Evolutionary conservation across 352 stramenopile species (phyloP).

Genomic region (Elongisporangium prolatum): DNA sequence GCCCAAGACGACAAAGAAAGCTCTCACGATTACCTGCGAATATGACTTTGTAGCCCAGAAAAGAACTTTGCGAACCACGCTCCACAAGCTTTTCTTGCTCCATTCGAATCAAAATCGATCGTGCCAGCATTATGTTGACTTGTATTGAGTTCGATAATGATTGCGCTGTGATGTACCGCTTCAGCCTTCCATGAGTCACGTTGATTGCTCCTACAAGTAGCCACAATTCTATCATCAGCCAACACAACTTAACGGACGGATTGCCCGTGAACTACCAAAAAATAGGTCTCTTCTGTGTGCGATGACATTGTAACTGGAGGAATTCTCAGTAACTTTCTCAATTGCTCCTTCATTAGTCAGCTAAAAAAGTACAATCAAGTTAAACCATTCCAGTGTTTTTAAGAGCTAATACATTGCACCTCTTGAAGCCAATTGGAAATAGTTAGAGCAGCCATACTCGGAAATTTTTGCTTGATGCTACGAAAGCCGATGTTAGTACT

Average conservation of each 20-base stretch:
- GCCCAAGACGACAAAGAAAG: no score
- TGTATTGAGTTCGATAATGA: constrained; percentile 13
- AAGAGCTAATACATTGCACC: constrained; percentile 4
- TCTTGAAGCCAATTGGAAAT: constrained; percentile 11
- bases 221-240: background rate
- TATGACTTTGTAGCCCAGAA: constrained; percentile 18
- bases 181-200: constrained; percentile 27
- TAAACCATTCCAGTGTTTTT: no score
- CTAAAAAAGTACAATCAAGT: no score
- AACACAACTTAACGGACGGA: background rate
- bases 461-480: constrained; percentile 6
- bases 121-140: constrained; percentile 7
- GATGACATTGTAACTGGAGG: constrained; percentile 4
- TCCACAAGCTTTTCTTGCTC: constrained; percentile 27
- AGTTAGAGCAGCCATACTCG: background rate
- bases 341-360: constrained; percentile 11
- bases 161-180: constrained; percentile 16
- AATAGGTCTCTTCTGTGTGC: constrained; percentile 16
- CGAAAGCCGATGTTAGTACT: background rate
- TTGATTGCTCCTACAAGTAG: constrained; percentile 22
- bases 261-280: constrained; percentile 7
- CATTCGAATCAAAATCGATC: constrained; percentile 28
- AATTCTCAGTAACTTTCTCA: background rate
- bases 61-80: constrained; percentile 1
- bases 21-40: constrained; percentile 15